These are phyloP conservation scores for Olyra latifolia DNA, from an alignment of 176 grass and related monocot species.

Conservation along the genomic window DNA sequence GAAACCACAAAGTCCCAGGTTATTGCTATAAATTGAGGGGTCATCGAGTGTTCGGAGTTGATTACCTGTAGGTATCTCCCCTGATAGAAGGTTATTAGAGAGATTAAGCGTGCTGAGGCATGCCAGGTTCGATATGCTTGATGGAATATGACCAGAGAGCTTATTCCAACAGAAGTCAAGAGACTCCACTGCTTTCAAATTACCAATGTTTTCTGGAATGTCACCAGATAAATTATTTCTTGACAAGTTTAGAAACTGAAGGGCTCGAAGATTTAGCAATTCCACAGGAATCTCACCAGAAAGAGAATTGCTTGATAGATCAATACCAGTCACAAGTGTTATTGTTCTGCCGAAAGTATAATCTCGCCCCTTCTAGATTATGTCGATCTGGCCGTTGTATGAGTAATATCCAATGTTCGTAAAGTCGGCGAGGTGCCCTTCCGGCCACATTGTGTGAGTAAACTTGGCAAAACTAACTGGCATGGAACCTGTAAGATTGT, in stretches of 20 bases:
- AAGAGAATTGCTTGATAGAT: constrained; percentile 11
- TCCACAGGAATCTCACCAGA: background rate
- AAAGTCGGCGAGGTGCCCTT: too few species aligned
- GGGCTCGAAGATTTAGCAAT: background rate
- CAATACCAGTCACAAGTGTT: background rate
- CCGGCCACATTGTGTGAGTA: background rate
- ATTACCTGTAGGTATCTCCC: background rate
- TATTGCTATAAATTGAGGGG: constrained; percentile 24
- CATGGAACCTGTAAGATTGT: constrained; percentile 19
- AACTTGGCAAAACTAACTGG: background rate
- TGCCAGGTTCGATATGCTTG: background rate
- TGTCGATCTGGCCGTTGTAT: background rate
- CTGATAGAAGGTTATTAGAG: background rate
- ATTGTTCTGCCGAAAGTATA: background rate
- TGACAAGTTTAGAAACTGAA: constrained; percentile 18
- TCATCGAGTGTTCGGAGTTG: background rate
- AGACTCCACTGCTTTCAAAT: background rate
- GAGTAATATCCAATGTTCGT: too few species aligned
- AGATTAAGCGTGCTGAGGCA: background rate
- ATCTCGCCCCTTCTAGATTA: background rate
- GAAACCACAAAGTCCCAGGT: background rate
- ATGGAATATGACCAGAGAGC: background rate
- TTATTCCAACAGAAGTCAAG: constrained; percentile 24
- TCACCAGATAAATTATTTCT: background rate
- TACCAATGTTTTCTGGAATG: background rate